A percentile compares a stretch with the other conserved stretches of the same genome.
Conservation (phyloP, 495 filamentous ascomycete genomes). For the Hypoxylon subgilvum region DNA sequence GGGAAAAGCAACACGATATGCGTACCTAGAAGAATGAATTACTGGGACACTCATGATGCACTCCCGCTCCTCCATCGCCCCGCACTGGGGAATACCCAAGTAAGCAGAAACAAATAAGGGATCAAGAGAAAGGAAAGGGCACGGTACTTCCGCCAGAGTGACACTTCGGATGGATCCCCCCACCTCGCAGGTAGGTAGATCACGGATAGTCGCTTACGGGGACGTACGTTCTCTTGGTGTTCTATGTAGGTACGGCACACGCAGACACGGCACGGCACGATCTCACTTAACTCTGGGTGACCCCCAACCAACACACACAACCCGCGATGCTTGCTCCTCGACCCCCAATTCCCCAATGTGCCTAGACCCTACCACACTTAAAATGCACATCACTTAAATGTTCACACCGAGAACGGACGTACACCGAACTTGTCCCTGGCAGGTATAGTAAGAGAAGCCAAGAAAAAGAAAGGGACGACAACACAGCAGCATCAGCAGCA, state of each 20-base stretch:
- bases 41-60: no score
- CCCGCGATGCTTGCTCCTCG: not conserved
- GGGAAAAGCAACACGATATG: slow-evolving; percentile 7
- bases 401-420: not conserved
- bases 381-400: slow-evolving; percentile 13
- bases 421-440: not conserved
- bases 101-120: slow-evolving; percentile 10
- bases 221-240: slow-evolving; percentile 8
- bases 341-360: slow-evolving; percentile 5
- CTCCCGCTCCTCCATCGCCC: slow-evolving; percentile 13
- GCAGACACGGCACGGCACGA: not conserved
- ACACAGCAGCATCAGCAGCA: no score
- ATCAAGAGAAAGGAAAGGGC: slow-evolving; percentile 1
- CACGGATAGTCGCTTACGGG: slow-evolving; percentile 1
- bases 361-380: slow-evolving; percentile 1
- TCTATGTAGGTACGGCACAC: slow-evolving; percentile 17
- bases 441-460: not conserved
- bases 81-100: slow-evolving; percentile 14
- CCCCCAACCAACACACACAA: no score
- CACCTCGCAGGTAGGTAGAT: slow-evolving; percentile 1
- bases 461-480: not conserved
- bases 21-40: slow-evolving; percentile 6
- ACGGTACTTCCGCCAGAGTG: slow-evolving; percentile 1
- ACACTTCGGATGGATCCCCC: slow-evolving; percentile 8
- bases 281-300: not conserved